A percentile compares a stretch with the other conserved stretches of the same genome.
phyloP scores from a whole-genome alignment of 305 asterid species.

The Plantago lanceolata region DNA sequence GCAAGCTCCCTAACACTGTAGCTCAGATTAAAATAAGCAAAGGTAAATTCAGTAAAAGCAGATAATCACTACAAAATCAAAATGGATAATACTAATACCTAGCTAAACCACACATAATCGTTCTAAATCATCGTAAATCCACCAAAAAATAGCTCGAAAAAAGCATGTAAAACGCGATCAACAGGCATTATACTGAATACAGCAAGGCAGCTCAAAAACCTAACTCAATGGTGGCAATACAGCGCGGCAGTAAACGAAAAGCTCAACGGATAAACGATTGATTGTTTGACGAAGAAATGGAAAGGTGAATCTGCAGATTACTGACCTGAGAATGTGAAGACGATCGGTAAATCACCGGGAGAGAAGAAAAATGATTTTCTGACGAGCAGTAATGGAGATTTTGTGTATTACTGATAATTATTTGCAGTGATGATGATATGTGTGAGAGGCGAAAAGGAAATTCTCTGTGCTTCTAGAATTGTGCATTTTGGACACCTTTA shows the following conservation, averaged over 20 bases:
- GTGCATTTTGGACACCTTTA: neutral
- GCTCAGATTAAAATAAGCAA: slow-evolving; percentile 22
- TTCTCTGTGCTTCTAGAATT: neutral
- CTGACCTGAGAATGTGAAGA: slow-evolving; percentile 10
- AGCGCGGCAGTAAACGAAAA: neutral
- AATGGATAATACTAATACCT: no score
- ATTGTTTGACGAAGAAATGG: neutral
- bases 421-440: neutral
- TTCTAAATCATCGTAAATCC: neutral
- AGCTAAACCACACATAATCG: neutral
- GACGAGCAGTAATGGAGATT: neutral
- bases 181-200: neutral
- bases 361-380: neutral
- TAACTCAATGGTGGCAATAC: neutral
- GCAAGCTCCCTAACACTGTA: slow-evolving; percentile 27
- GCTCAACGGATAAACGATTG: neutral
- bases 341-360: neutral
- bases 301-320: neutral
- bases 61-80: no score
- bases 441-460: neutral
- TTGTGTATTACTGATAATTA: neutral
- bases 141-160: neutral
- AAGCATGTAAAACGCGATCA: neutral
- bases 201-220: neutral
- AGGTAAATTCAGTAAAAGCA: neutral